A percentile compares a stretch with the other conserved stretches of the same genome.
phyloP scores from a whole-genome alignment of 2,329 filamentous ascomycete genomes.

The Orbilia blumenaviensis region DNA sequence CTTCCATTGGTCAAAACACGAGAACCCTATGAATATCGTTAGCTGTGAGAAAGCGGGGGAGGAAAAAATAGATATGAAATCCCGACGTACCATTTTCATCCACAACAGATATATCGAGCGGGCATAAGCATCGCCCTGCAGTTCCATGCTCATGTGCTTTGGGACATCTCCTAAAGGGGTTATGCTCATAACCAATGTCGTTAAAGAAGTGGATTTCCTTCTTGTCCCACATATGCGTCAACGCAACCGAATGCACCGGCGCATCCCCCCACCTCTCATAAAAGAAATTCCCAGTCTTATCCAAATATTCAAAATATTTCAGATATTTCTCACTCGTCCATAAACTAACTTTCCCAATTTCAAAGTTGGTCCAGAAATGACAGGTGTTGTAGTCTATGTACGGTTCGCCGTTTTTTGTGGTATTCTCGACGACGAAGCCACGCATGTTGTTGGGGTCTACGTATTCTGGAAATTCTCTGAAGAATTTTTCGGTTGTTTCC shows the following conservation, averaged over 20 bases:
- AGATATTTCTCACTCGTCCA: conserved; percentile 29
- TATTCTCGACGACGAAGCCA: neutral
- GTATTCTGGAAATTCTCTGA: conserved; percentile 13
- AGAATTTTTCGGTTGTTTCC: conserved; percentile 11
- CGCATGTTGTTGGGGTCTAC: conserved; percentile 12
- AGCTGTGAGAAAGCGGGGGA: neutral
- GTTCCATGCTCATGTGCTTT: neutral
- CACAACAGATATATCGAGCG: neutral
- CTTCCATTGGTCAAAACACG: conserved; percentile 30
- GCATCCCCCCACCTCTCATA: conserved; percentile 40
- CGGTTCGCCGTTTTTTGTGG: neutral
- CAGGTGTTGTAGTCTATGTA: conserved; percentile 34
- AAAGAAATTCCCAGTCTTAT: conserved; percentile 21
- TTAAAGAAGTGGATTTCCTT: conserved; percentile 32
- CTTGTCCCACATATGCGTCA: conserved; percentile 26
- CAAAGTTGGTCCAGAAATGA: conserved; percentile 39
- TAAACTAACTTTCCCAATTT: conserved; percentile 18
- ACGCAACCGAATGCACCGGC: conserved; percentile 29
- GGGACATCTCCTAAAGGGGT: conserved; percentile 16
- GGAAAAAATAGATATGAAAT: neutral
- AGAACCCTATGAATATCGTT: conserved; percentile 1
- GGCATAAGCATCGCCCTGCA: conserved; percentile 23
- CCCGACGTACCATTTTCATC: conserved; percentile 17
- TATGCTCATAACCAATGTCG: conserved; percentile 35
- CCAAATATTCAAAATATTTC: conserved; percentile 29